These are phyloP conservation scores for Phoma sp. DNA, from an alignment of 2,329 filamentous ascomycete species.

Conservation along the genomic window DNA sequence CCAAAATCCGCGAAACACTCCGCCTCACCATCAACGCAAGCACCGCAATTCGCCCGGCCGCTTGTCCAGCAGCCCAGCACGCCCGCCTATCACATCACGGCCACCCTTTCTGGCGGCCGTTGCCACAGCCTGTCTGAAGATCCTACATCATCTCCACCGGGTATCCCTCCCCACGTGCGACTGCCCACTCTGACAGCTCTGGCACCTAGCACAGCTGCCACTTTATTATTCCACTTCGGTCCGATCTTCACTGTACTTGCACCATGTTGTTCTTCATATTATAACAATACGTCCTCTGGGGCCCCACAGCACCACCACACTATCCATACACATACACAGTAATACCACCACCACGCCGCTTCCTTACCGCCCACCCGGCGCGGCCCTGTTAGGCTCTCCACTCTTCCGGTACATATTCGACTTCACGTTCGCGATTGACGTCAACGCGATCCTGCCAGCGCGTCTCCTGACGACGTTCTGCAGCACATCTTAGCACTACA, in stretches of 20 bases:
- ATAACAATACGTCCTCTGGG: slow-evolving; percentile 49
- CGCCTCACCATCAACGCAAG: slow-evolving; percentile 7
- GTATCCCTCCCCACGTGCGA: slow-evolving; percentile 38
- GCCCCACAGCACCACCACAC: slow-evolving; percentile 36
- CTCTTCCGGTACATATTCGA: slow-evolving; percentile 9
- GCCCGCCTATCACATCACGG: slow-evolving; percentile 13
- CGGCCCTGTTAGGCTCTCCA: slow-evolving; percentile 17
- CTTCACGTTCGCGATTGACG: slow-evolving; percentile 6
- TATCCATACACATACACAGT: slow-evolving; percentile 11
- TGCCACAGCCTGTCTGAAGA: slow-evolving; percentile 44
- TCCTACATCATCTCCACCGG: slow-evolving; percentile 43
- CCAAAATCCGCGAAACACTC: background rate
- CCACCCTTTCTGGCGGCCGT: slow-evolving; percentile 24
- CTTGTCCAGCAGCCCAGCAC: slow-evolving; percentile 1
- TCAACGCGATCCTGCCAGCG: background rate
- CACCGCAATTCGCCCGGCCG: slow-evolving; percentile 9
- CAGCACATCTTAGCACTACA: slow-evolving; percentile 3
- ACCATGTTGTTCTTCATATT: slow-evolving; percentile 48
- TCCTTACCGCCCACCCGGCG: slow-evolving; percentile 8
- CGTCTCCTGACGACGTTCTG: background rate
- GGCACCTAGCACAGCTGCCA: slow-evolving; percentile 29
- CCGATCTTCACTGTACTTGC: slow-evolving; percentile 34
- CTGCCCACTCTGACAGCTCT: slow-evolving; percentile 30
- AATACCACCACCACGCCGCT: slow-evolving; percentile 10
- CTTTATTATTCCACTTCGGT: slow-evolving; percentile 39